A percentile compares a stretch with the other conserved stretches of the same genome.
phyloP scores from a whole-genome alignment of 2,329 filamentous ascomycete genomes.

The Didymella exigua region DNA sequence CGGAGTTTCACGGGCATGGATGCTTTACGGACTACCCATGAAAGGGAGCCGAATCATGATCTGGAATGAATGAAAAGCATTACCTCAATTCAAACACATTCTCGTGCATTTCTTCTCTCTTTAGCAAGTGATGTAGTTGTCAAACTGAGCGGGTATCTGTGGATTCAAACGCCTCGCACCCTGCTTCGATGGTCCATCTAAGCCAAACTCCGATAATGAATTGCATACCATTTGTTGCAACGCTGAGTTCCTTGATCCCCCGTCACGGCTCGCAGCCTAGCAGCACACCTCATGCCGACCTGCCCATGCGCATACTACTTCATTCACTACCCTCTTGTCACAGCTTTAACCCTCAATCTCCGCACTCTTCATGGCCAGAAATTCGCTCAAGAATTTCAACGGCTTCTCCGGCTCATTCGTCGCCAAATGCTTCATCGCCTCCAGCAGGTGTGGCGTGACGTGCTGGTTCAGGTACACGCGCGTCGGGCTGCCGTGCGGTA shows the following conservation, averaged over 20 bases:
- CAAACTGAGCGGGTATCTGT: slow-evolving; percentile 27
- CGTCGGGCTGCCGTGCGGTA: slow-evolving; percentile 55
- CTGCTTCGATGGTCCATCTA: neutral
- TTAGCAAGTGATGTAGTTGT: slow-evolving; percentile 16
- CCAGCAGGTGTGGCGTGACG: slow-evolving; percentile 57
- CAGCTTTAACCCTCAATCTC: slow-evolving; percentile 52
- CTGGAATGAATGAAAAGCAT: slow-evolving; percentile 49
- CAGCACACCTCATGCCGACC: neutral
- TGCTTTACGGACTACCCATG: slow-evolving; percentile 42
- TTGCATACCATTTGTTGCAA: neutral
- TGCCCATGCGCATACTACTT: neutral
- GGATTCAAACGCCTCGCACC: neutral
- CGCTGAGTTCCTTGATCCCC: neutral
- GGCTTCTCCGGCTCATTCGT: slow-evolving; percentile 59
- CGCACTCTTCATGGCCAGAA: slow-evolving; percentile 53
- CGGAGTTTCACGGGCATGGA: slow-evolving; percentile 47
- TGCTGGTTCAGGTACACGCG: slow-evolving; percentile 57
- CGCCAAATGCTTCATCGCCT: slow-evolving; percentile 59
- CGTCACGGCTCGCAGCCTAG: neutral
- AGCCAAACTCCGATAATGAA: neutral
- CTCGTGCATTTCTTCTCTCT: slow-evolving; percentile 16
- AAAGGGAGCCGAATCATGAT: slow-evolving; percentile 39
- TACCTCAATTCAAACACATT: slow-evolving; percentile 34
- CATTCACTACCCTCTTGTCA: neutral
- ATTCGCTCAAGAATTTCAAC: slow-evolving; percentile 56